A percentile compares a stretch with the other conserved stretches of the same genome.
Evolutionary conservation across 306 rosid genomes (phyloP).

Genomic region (Acacia acuminata): DNA sequence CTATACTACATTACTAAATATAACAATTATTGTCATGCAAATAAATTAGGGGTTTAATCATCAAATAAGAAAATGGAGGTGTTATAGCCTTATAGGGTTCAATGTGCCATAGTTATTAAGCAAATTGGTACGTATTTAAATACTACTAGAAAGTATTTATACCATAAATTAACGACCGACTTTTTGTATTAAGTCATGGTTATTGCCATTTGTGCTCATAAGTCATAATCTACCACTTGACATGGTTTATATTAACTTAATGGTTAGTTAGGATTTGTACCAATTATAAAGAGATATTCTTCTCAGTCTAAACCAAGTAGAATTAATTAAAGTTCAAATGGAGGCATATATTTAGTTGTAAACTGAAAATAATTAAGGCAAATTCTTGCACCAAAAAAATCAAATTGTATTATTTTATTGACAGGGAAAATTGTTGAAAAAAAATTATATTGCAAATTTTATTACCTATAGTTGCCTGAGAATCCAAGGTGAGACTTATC

Average conservation of each 20-base stretch:
- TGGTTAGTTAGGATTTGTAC: not conserved
- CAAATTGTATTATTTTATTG: not conserved
- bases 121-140: not conserved
- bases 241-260: not conserved
- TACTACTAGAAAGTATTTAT: not conserved
- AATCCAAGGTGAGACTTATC: too few species aligned
- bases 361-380: not conserved
- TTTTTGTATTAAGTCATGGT: not conserved
- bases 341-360: not conserved
- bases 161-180: not conserved
- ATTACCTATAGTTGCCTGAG: too few species aligned
- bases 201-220: not conserved
- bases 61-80: not conserved
- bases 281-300: not conserved
- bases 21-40: not conserved
- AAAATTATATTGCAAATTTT: too few species aligned
- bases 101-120: not conserved
- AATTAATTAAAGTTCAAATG: not conserved
- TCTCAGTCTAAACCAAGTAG: not conserved
- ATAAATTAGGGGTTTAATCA: not conserved
- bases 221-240: not conserved
- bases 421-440: too few species aligned
- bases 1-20: not conserved
- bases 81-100: too few species aligned
- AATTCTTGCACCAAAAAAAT: not conserved